These are phyloP conservation scores for Cylindrodendrum hubeiense DNA, from an alignment of 2,329 filamentous ascomycete species.

Conservation along the genomic window DNA sequence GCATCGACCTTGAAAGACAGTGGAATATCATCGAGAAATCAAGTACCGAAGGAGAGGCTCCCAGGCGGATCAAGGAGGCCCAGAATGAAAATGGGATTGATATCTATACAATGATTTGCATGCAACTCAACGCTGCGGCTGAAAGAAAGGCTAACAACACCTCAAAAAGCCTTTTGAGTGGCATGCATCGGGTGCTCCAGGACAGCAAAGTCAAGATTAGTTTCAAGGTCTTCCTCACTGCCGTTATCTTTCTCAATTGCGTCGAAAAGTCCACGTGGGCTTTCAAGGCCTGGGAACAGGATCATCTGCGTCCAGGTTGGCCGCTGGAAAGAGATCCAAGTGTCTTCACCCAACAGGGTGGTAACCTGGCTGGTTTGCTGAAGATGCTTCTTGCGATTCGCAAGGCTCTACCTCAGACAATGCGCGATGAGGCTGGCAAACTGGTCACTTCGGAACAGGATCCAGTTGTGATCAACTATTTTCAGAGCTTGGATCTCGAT, in stretches of 20 bases:
- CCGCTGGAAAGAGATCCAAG: conserved; percentile 69
- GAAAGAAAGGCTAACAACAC: conserved; percentile 73
- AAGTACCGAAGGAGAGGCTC: conserved; percentile 54
- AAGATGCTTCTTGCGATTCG: conserved; percentile 73
- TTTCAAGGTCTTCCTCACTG: conserved; percentile 72
- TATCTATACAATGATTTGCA: conserved; percentile 71
- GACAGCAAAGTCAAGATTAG: conserved; percentile 71
- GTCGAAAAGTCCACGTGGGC: conserved; percentile 78
- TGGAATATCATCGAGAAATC: conserved; percentile 69
- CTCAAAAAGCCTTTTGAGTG: conserved; percentile 68
- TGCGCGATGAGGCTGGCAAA: conserved; percentile 60
- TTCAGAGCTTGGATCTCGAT: conserved; percentile 67
- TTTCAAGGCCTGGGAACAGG: conserved; percentile 76
- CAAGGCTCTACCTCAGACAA: conserved; percentile 68
- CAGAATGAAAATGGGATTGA: conserved; percentile 64
- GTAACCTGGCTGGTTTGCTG: conserved; percentile 68
- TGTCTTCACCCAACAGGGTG: conserved; percentile 70
- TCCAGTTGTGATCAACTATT: conserved; percentile 62
- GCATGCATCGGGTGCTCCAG: conserved; percentile 71
- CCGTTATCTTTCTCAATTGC: conserved; percentile 73
- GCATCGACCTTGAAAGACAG: conserved; percentile 72
- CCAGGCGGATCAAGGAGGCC: conserved; percentile 62
- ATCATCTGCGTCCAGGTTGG: conserved; percentile 70
- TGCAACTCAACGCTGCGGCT: conserved; percentile 74
- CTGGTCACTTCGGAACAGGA: conserved; percentile 62